phyloP scores from a whole-genome alignment of 331 rosid genomes.

The Erythrophleum ivorense region DNA sequence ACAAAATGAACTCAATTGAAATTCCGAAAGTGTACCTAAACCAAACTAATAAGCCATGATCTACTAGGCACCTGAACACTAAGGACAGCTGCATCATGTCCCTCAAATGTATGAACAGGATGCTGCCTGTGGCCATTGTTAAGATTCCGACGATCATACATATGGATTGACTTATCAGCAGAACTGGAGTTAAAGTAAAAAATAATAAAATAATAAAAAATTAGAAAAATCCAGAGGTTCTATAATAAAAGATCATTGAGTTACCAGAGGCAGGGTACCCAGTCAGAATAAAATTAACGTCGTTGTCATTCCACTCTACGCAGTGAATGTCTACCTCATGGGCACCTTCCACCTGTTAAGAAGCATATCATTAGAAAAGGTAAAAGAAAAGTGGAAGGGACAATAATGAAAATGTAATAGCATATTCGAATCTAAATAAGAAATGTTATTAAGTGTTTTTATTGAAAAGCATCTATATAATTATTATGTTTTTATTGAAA shows the following conservation, averaged over 20 bases:
- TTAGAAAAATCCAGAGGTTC: not conserved
- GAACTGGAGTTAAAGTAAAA: not conserved
- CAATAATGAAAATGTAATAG: no score
- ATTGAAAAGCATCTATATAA: no score
- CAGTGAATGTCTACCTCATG: not conserved
- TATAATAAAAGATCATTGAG: not conserved
- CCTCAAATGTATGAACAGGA: not conserved
- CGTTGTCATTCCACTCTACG: not conserved
- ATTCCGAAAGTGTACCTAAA: no score
- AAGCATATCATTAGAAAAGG: not conserved
- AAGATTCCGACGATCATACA: slow-evolving; percentile 2
- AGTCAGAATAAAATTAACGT: not conserved
- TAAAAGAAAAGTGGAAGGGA: no score
- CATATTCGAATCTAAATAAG: no score
- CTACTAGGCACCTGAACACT: not conserved
- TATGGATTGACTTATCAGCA: not conserved
- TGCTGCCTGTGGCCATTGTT: not conserved
- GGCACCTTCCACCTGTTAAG: not conserved
- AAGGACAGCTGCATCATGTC: not conserved
- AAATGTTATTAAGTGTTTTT: no score
- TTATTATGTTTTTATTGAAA: no score
- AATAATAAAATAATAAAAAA: no score
- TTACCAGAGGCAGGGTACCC: not conserved
- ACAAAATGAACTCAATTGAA: no score
- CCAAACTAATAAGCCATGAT: no score